Base-by-base conservation (phyloP, 306 rosid species). In the Trifolium pratense region DNA sequence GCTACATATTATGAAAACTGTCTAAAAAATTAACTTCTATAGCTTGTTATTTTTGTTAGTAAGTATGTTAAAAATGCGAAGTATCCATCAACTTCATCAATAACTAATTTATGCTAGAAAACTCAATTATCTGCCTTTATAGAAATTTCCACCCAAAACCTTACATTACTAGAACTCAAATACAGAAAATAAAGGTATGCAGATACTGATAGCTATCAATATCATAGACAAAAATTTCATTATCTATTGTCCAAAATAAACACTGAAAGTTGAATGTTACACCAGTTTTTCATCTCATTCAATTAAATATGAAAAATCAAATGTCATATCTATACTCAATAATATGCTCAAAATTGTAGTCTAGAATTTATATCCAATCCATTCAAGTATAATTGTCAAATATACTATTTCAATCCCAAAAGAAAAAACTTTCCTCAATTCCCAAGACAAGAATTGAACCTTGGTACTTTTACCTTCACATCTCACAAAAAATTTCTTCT, bases 381-480 rank as follows among this genome's bases (percentile, higher is more conserved):
- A 75, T 46, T 70, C 16, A 25, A 18, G 59, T 9, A 13, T 12
- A 76, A 66, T 60, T 43, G 66, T 32, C 32, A 72, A 79, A 36
- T 79, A 51, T 51, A 42, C 21, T 21, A 71, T 49, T 51, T 70
- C 72, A 72, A 70, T 34, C 68, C 70, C 46, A 21, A 52, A 17
- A 46, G 49, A n/a, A 70, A 71, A 63, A 77, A 77, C 25, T 68
- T 77, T 37, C 31, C 20, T 67, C 66, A 37, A 68, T 21, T 31
- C 21, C 65, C 51, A 61, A 61, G 18, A 66, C 53, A 40, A 13
- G 45, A 76, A 66, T 71, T 25, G 75, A 66, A 67, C 40, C 79
- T 79, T 64, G 43, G 78, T 32, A 67, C 17, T 76, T 76, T 79
- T 68, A 60, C 29, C 61, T 58, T 55, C 53, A 67, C 48, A 51